A percentile compares a stretch with the other conserved stretches of the same genome.
Evolutionary conservation across 805 yeast species (phyloP).

Genomic region (Metschnikowia proteae): DNA sequence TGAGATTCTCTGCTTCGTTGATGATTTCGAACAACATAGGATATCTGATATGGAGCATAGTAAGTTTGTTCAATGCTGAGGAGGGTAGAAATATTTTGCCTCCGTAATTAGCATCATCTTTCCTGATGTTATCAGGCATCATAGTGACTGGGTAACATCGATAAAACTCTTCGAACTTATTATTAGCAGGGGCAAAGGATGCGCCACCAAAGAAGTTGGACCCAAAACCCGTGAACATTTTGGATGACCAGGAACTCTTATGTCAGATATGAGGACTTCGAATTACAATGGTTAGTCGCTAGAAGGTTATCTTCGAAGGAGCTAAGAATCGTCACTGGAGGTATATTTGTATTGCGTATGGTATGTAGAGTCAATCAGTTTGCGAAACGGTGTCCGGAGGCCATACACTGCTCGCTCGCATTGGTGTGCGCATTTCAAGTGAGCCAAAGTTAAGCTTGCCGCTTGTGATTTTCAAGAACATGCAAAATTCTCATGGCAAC

Average conservation of each 20-base stretch:
- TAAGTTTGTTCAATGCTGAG: constrained; percentile 80
- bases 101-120: constrained; percentile 83
- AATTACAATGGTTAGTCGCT: no score
- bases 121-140: constrained; percentile 74
- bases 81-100: constrained; percentile 96
- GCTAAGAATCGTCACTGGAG: background rate
- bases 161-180: constrained; percentile 75
- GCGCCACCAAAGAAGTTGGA: constrained; percentile 35
- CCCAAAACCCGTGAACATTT: constrained; percentile 44
- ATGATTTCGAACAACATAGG: constrained; percentile 90
- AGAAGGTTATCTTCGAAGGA: background rate
- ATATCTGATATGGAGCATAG: constrained; percentile 87
- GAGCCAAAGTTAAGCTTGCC: background rate
- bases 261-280: no score
- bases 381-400: constrained; percentile 1
- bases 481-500: constrained; percentile 28
- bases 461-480: constrained; percentile 18
- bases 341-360: background rate
- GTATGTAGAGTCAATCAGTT: background rate
- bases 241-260: background rate
- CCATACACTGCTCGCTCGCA: background rate
- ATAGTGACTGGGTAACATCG: constrained; percentile 88
- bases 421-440: background rate
- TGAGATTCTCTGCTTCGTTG: constrained; percentile 56
- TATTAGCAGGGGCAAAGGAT: constrained; percentile 29